A percentile compares a stretch with the other conserved stretches of the same genome.
phyloP scores from a whole-genome alignment of 345 rosid genomes.

The Litchi chinensis region DNA sequence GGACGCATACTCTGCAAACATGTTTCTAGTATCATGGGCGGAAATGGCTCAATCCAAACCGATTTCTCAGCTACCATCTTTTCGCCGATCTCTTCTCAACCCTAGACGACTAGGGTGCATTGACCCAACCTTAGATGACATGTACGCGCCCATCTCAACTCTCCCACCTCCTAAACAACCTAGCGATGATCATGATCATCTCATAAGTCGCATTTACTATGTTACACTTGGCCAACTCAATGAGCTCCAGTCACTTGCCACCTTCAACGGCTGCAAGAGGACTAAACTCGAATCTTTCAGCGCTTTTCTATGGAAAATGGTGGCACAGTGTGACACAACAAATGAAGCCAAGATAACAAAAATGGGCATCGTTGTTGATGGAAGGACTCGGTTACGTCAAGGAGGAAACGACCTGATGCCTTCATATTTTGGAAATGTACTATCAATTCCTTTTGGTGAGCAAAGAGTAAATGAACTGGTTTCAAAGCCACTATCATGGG shows the following conservation, averaged over 20 bases:
- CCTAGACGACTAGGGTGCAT: constrained; percentile 47
- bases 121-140: constrained; percentile 42
- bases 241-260: constrained; percentile 48
- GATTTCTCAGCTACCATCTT: constrained; percentile 50
- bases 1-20: constrained; percentile 72
- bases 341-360: constrained; percentile 29
- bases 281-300: constrained; percentile 69
- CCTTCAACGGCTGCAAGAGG: constrained; percentile 29
- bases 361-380: constrained; percentile 75
- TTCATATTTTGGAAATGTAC: constrained; percentile 61
- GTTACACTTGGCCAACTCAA: constrained; percentile 37
- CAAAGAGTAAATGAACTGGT: constrained; percentile 37
- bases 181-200: constrained; percentile 23
- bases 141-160: constrained; percentile 53
- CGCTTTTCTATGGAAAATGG: constrained; percentile 71
- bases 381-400: constrained; percentile 48
- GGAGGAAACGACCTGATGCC: constrained; percentile 35
- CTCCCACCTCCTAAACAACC: constrained; percentile 59
- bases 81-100: constrained; percentile 57
- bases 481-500: constrained; percentile 53
- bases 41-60: constrained; percentile 49
- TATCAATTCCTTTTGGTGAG: constrained; percentile 62
- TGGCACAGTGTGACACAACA: constrained; percentile 11
- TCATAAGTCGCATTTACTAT: constrained; percentile 62
- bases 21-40: constrained; percentile 79